Conservation (phyloP, 495 filamentous ascomycete species). For the Aspergillus wentii region DNA sequence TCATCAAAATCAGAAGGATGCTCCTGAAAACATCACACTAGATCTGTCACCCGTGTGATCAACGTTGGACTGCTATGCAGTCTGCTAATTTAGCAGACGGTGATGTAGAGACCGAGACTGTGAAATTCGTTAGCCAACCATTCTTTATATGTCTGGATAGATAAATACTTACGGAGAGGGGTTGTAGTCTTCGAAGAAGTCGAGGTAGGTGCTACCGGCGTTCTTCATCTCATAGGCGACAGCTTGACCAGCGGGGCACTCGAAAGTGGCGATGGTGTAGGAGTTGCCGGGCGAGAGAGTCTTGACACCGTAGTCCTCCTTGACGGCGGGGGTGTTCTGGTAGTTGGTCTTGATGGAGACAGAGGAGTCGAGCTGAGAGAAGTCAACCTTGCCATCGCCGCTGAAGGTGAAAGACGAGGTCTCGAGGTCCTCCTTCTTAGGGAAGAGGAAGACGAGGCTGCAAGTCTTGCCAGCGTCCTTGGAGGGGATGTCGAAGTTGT, state of each 20-base stretch:
- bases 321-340: conserved; percentile 42
- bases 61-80: no score
- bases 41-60: no score
- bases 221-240: conserved; percentile 49
- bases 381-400: conserved; percentile 53
- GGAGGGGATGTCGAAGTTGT: conserved; percentile 64
- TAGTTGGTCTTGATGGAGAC: conserved; percentile 42
- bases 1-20: no score
- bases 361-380: conserved; percentile 39
- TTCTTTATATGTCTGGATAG: background rate
- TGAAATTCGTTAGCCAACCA: conserved; percentile 15
- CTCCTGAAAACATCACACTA: no score
- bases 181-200: conserved; percentile 61
- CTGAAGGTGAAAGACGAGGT: conserved; percentile 54
- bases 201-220: conserved; percentile 47
- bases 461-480: conserved; percentile 54
- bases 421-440: conserved; percentile 42
- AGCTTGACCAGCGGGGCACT: conserved; percentile 49
- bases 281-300: conserved; percentile 51
- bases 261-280: conserved; percentile 51
- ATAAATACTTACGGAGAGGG: conserved; percentile 42
- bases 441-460: conserved; percentile 63
- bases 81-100: conserved; percentile 39
- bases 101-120: conserved; percentile 60
- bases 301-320: conserved; percentile 39